phyloP scores from a whole-genome alignment of 352 stramenopile species.

The Globisporangium barbulae region DNA sequence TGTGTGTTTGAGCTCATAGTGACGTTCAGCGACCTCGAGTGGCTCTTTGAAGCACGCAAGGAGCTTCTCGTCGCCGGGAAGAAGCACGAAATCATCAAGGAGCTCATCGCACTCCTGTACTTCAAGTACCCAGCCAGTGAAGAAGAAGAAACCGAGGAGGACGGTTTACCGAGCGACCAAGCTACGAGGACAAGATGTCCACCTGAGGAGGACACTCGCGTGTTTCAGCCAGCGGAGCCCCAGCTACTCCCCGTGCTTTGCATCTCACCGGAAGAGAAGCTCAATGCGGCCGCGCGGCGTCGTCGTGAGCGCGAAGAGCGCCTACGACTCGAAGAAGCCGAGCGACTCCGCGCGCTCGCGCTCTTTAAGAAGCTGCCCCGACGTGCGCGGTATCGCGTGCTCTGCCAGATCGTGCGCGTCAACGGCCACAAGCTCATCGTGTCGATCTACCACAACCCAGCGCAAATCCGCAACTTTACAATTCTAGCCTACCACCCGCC shows the following conservation, averaged over 20 bases:
- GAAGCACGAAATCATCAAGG: constrained; percentile 49
- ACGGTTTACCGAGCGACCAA: neutral
- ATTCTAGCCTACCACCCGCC: constrained; percentile 48
- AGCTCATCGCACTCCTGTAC: constrained; percentile 57
- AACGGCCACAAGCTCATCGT: constrained; percentile 45
- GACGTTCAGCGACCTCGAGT: constrained; percentile 54
- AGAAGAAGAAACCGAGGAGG: neutral
- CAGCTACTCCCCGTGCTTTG: constrained; percentile 22
- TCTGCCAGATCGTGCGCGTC: constrained; percentile 28
- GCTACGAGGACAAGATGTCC: neutral
- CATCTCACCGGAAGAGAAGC: constrained; percentile 39
- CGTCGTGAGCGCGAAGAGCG: constrained; percentile 52
- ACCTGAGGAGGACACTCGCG: neutral
- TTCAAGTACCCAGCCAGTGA: constrained; percentile 43
- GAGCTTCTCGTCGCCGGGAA: constrained; percentile 44
- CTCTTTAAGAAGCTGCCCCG: constrained; percentile 40
- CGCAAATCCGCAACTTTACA: constrained; percentile 52
- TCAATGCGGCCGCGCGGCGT: constrained; percentile 41
- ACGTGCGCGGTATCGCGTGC: constrained; percentile 47
- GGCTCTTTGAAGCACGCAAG: constrained; percentile 38
- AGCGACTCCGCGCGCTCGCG: constrained; percentile 41
- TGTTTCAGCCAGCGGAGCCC: neutral
- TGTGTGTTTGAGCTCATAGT: constrained; percentile 29
- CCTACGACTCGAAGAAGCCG: constrained; percentile 43
- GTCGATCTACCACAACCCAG: constrained; percentile 59